phyloP scores from a whole-genome alignment of 768 basidiomycete genomes.

The Psilocybe cubensis region DNA sequence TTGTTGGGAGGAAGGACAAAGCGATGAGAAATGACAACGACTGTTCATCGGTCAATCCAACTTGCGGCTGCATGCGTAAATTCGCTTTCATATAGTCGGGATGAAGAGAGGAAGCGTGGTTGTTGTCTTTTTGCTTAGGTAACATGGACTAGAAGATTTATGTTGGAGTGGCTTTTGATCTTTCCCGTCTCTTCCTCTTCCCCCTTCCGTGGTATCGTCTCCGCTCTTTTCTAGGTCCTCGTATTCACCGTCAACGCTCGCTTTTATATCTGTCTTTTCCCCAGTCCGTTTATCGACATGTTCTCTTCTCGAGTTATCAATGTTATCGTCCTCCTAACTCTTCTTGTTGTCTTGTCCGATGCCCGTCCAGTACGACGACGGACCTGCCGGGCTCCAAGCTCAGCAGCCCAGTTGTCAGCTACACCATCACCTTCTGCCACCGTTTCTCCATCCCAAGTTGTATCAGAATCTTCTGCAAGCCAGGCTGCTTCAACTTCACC shows the following conservation, averaged over 20 bases:
- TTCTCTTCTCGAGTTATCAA: conserved; percentile 25
- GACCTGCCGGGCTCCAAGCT: conserved; percentile 12
- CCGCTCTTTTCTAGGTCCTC: conserved; percentile 6
- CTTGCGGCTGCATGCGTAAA: neutral
- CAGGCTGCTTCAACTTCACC: neutral
- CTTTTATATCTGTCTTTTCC: conserved; percentile 13
- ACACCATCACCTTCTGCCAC: neutral
- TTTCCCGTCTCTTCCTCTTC: conserved; percentile 4
- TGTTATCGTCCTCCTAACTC: conserved; percentile 23
- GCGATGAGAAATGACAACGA: too few species aligned
- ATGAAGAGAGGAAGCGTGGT: too few species aligned
- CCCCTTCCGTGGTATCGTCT: conserved; percentile 9
- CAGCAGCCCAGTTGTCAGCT: neutral
- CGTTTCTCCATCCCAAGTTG: neutral
- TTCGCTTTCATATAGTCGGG: neutral
- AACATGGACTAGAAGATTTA: too few species aligned
- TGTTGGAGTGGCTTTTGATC: neutral
- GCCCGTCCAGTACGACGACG: conserved; percentile 21
- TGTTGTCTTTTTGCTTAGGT: too few species aligned
- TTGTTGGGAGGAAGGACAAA: too few species aligned
- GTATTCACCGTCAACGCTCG: neutral
- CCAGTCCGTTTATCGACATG: conserved; percentile 21
- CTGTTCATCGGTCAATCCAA: too few species aligned
- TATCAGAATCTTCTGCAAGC: conserved; percentile 1
- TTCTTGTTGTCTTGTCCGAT: conserved; percentile 20